A percentile compares a stretch with the other conserved stretches of the same genome.
These are phyloP conservation scores for Vachellia pachyceras DNA, from an alignment of 306 rosid genomes.

Conservation along the genomic window DNA sequence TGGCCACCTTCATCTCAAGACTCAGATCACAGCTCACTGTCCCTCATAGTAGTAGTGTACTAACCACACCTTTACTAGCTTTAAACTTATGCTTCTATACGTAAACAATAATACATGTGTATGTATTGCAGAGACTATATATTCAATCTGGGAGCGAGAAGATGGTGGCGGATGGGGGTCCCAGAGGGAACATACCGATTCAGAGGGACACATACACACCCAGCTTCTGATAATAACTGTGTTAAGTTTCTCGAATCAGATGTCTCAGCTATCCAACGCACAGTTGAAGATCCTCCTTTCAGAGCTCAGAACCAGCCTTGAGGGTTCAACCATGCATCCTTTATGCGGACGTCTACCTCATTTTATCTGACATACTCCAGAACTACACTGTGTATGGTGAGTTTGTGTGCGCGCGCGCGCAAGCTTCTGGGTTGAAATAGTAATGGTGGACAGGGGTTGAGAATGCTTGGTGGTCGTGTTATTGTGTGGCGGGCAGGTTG, in stretches of 20 bases:
- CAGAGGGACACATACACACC: slow-evolving; percentile 60
- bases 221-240: slow-evolving; percentile 49
- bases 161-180: slow-evolving; percentile 67
- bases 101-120: too few species aligned
- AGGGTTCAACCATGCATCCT: slow-evolving; percentile 36
- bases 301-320: slow-evolving; percentile 48
- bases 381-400: slow-evolving; percentile 58
- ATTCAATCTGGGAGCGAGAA: slow-evolving; percentile 62
- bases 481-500: slow-evolving; percentile 57
- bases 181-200: slow-evolving; percentile 72
- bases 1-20: too few species aligned
- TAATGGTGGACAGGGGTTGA: slow-evolving; percentile 55
- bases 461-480: slow-evolving; percentile 59
- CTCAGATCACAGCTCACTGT: too few species aligned
- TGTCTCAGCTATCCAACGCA: slow-evolving; percentile 55
- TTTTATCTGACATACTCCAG: slow-evolving; percentile 56
- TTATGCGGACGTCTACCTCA: slow-evolving; percentile 64
- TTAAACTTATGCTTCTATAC: too few species aligned
- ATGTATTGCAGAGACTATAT: slow-evolving; percentile 65
- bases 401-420: too few species aligned
- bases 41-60: too few species aligned
- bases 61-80: too few species aligned
- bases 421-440: neutral
- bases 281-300: slow-evolving; percentile 53
- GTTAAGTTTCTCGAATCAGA: slow-evolving; percentile 49